phyloP scores from a whole-genome alignment of 257 asterid genomes.

The Cynanchum wilfordii region DNA sequence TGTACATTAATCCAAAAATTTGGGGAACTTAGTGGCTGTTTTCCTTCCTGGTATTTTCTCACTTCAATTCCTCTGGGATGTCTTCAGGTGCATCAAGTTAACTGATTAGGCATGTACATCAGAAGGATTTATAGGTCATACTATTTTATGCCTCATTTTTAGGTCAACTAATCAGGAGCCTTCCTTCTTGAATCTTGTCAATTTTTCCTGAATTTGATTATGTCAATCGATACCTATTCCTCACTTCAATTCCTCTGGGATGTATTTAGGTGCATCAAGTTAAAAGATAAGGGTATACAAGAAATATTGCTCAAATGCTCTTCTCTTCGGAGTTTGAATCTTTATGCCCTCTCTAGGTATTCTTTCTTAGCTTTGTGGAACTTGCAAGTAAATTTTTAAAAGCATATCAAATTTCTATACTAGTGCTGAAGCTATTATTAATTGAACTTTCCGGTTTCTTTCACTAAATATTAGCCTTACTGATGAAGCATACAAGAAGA shows the following conservation, averaged over 20 bases:
- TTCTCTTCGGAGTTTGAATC: slow-evolving; percentile 72
- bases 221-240: background rate
- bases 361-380: background rate
- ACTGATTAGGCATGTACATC: slow-evolving; percentile 39
- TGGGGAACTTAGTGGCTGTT: background rate
- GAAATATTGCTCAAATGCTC: slow-evolving; percentile 63
- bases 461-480: slow-evolving; percentile 59
- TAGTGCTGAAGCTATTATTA: slow-evolving; percentile 10
- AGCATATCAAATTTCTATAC: slow-evolving; percentile 5
- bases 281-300: slow-evolving; percentile 71
- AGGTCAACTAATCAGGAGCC: too few relatives aligned
- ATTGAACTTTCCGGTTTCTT: slow-evolving; percentile 14
- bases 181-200: too few relatives aligned
- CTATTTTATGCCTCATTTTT: too few relatives aligned
- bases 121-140: too few relatives aligned
- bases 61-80: slow-evolving; percentile 12
- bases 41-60: background rate
- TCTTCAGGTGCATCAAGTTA: slow-evolving; percentile 72
- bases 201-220: too few relatives aligned
- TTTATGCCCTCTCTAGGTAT: slow-evolving; percentile 92
- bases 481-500: slow-evolving; percentile 68
- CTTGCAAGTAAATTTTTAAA: background rate
- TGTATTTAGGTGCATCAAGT: slow-evolving; percentile 68
- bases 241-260: slow-evolving; percentile 4
- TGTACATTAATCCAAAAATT: background rate